Conservation (phyloP, 768 basidiomycete genomes). For the Daedalea quercina region DNA sequence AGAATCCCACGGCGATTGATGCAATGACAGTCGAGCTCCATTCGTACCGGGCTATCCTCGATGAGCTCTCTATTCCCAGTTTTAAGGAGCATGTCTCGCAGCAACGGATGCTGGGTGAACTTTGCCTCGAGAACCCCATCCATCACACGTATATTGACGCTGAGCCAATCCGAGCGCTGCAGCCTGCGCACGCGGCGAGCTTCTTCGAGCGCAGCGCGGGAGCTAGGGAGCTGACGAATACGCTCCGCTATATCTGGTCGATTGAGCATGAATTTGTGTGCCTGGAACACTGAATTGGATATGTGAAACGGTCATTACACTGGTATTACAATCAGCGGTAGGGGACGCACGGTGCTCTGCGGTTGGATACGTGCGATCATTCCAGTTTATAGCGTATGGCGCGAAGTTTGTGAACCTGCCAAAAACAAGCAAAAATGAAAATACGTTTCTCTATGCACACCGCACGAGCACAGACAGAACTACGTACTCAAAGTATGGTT, state of each 20-base stretch:
- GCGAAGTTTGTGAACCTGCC: slow-evolving; percentile 1
- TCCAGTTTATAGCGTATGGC: neutral
- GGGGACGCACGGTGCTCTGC: neutral
- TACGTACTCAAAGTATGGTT: neutral
- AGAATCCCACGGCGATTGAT: no score
- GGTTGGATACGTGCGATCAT: neutral
- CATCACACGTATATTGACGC: slow-evolving; percentile 25
- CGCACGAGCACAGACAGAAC: no score
- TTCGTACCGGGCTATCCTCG: slow-evolving; percentile 3
- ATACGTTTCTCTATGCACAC: no score
- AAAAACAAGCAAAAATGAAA: no score
- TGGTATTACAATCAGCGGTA: no score
- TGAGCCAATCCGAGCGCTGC: slow-evolving; percentile 6
- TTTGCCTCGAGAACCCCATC: slow-evolving; percentile 61
- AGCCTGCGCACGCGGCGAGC: slow-evolving; percentile 1
- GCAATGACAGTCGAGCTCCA: no score
- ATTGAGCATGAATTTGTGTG: slow-evolving; percentile 5
- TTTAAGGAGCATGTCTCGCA: slow-evolving; percentile 46
- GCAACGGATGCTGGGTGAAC: slow-evolving; percentile 60
- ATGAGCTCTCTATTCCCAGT: slow-evolving; percentile 43
- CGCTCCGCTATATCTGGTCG: slow-evolving; percentile 10
- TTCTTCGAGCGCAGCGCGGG: slow-evolving; percentile 9
- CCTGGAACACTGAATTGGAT: slow-evolving; percentile 5
- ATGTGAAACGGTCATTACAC: no score
- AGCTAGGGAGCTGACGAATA: slow-evolving; percentile 2